Evolutionary conservation across 139 green algal genomes (phyloP), one percentile per base, ranked within the genome.

Genomic region (Chlamydomonas incerta): DNA sequence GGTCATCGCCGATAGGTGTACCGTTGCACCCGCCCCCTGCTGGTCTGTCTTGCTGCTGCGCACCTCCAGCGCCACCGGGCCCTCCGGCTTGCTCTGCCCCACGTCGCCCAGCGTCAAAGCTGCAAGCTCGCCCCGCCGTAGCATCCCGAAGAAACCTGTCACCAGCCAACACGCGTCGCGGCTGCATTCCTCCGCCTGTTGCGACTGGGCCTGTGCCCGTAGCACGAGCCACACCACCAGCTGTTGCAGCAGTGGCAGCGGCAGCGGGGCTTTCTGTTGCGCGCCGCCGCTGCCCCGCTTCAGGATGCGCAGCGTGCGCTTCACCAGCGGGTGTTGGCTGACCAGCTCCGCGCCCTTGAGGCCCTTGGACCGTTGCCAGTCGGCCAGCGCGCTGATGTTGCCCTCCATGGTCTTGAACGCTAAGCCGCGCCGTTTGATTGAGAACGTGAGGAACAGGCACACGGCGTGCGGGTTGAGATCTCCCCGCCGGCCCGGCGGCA

Each of bases 131-230:
- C 72, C 65, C 2, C 72, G 46, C 29, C 72, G 46, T 28, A 77
- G 72, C 72, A 77, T 66, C 8, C 72, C 72, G n/a, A 77, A 77
- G 72, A 65, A 77, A 10, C 72, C 72, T 28, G 52, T 15, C 28
- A 65, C 46, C 72, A 77, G 47, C 47, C 72, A 77, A 47, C 47
- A 63, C 9, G 47, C 46, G 29, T 77, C 72, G 28, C 65, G 72
- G 2, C 1, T 29, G 13, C 28, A 28, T 11, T 65, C 47, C 9
- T 4, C 10, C 0, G 47, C 46, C 17, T 3, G 14, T 3, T 10
- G 28, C 3, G 46, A 47, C 11, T 29, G 4, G 2, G 13, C 47
- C 28, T 6, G 14, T 8, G 28, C 29, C 33, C 15, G 14, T 15
- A 8, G 17, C 17, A 8, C 13, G 8, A 77, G 28, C 72, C 72